Evolutionary conservation across 2,329 filamentous ascomycete genomes (phyloP), one percentile per base, ranked within the genome.

Genomic region (Phialocephala sp.): DNA sequence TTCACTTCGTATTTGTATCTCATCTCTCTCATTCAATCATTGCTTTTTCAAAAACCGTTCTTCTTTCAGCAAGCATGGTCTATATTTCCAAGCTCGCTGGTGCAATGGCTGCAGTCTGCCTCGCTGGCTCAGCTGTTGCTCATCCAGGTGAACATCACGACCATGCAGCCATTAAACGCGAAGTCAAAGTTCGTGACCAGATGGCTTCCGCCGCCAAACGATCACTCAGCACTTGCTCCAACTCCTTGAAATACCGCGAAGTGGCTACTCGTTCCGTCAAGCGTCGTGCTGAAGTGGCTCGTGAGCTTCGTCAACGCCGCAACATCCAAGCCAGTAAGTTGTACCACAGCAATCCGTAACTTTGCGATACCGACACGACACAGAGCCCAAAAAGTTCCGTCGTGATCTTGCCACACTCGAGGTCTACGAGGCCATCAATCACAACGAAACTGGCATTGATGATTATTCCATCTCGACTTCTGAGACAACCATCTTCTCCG

Each of bases 401-500:
- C 70, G 70, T 66, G 69, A 71, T 59, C 67, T 73, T 54, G 69
- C 66, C 11, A 68, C 69, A 22, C 65, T 73, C 37, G 65, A 72
- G 54, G n/a, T 59, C 4, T 73, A 65, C 54, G 70, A 72, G 57
- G 65, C 66, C 5, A 64, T 71, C 39, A 60, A 69, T 22, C 71
- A 71, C 62, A 68, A 72, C 43, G 22, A 55, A 32, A 72, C 66
- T n/a, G 63, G 59, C 6, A 27, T 62, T 39, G 82, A 83, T 27
- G 62, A 67, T 32, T 81, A 78, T 69, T 77, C 75, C 18, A 55
- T 69, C 5, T 68, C 72, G 60, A 81, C 79, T 22, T 69, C 76
- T 18, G 72, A 75, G 6, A 59, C 71, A 56, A 78, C 68, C 65
- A 74, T 84, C 43, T 84, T 84, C 66, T 75, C 77, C 1, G 77